These are phyloP conservation scores for Musa acuminata DNA, from an alignment of 176 grass and related monocot genomes.

Conservation along the genomic window DNA sequence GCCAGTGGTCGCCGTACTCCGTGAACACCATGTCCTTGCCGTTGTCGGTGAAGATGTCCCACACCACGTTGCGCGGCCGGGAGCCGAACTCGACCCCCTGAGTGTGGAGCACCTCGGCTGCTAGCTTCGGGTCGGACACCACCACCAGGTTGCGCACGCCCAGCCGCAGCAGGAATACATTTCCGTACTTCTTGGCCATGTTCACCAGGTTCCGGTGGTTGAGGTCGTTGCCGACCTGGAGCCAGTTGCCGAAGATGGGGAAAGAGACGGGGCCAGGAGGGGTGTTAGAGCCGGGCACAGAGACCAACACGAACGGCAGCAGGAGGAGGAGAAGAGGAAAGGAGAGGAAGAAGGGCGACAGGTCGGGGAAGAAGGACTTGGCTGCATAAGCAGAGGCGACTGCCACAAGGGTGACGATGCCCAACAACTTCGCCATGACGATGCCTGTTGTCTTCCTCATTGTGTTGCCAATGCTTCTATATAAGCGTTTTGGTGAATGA, in stretches of 20 bases:
- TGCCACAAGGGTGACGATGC: neutral
- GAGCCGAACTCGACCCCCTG: slow-evolving; percentile 22
- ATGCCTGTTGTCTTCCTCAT: neutral
- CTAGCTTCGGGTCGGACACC: slow-evolving; percentile 19
- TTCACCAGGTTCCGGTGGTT: slow-evolving; percentile 13
- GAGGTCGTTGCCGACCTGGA: slow-evolving; percentile 21
- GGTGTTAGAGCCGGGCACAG: neutral
- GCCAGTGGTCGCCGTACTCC: slow-evolving; percentile 25
- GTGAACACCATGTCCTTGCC: slow-evolving; percentile 23
- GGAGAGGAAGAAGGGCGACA: neutral
- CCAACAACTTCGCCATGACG: neutral
- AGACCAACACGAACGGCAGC: neutral
- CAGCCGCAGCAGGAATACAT: slow-evolving; percentile 13
- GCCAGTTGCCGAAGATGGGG: slow-evolving; percentile 16
- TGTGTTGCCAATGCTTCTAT: neutral
- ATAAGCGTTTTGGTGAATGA: too few species aligned
- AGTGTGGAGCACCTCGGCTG: slow-evolving; percentile 18
- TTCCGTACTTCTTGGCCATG: slow-evolving; percentile 14
- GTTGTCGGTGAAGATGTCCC: slow-evolving; percentile 16
- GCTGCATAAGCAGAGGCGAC: neutral
- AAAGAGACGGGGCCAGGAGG: slow-evolving; percentile 4
- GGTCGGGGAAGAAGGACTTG: neutral
- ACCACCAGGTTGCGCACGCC: slow-evolving; percentile 15
- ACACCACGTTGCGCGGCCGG: slow-evolving; percentile 23
- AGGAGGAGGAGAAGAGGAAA: neutral